These are phyloP conservation scores for Jatropha multifida DNA, from an alignment of 441 rosid genomes.

Conservation along the genomic window DNA sequence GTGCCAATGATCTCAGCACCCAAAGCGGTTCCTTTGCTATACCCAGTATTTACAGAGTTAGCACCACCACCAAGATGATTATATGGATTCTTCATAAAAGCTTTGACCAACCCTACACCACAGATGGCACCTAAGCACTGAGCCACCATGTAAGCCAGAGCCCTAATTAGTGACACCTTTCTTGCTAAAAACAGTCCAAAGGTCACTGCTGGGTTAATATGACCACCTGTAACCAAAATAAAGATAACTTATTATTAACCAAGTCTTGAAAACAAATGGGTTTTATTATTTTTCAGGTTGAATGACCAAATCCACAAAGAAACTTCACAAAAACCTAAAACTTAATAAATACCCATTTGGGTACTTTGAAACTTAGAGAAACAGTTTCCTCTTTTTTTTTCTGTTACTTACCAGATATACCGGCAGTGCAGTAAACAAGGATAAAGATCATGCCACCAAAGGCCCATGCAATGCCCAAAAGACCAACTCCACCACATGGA, in stretches of 20 bases:
- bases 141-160: constrained; percentile 70
- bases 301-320: too few relatives aligned
- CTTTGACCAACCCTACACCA: constrained; percentile 83
- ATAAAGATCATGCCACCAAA: constrained; percentile 88
- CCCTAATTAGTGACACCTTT: constrained; percentile 65
- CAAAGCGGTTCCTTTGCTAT: constrained; percentile 64
- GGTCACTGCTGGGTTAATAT: constrained; percentile 89
- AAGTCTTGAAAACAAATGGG: not conserved
- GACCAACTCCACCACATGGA: constrained; percentile 69
- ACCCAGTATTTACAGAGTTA: constrained; percentile 52
- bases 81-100: constrained; percentile 61
- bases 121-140: constrained; percentile 79
- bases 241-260: constrained; percentile 8
- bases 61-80: constrained; percentile 67
- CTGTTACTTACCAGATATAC: constrained; percentile 47
- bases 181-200: constrained; percentile 75
- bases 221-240: constrained; percentile 57
- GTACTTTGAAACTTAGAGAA: not conserved
- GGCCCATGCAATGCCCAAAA: constrained; percentile 88
- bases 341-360: too few relatives aligned
- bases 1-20: constrained; percentile 79
- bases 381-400: not conserved
- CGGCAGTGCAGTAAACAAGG: constrained; percentile 90
- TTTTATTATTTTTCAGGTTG: not conserved
- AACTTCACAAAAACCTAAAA: too few relatives aligned